Evolutionary conservation across 2,329 filamentous ascomycete genomes (phyloP).

Genomic region (Metarhizium anisopliae): DNA sequence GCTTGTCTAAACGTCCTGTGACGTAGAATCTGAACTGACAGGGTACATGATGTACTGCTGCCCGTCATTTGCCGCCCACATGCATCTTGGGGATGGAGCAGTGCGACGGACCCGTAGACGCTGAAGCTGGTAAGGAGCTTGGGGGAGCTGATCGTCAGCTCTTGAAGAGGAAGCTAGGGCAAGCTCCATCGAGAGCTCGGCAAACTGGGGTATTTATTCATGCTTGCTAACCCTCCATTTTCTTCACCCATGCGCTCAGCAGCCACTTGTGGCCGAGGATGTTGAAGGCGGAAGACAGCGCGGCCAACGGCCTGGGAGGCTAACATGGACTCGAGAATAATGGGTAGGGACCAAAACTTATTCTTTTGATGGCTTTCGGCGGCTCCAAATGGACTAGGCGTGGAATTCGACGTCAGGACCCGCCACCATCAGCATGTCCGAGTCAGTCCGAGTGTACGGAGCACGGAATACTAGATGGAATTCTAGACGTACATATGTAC

Average conservation of each 20-base stretch:
- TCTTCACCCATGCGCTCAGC: not conserved
- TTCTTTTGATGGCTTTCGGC: slow-evolving; percentile 1
- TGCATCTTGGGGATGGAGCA: not conserved
- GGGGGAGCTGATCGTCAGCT: not conserved
- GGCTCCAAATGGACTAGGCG: slow-evolving; percentile 3
- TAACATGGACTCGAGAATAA: not conserved
- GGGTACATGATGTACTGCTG: not conserved
- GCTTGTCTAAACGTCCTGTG: not conserved
- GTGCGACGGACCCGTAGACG: not conserved
- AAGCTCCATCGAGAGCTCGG: not conserved
- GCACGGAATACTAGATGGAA: not conserved
- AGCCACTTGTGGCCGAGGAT: not conserved
- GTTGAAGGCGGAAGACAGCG: not conserved
- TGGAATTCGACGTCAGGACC: not conserved
- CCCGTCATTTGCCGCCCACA: not conserved
- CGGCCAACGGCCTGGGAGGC: not conserved
- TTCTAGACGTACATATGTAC: not conserved
- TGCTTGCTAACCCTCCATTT: not conserved
- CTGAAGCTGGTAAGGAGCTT: not conserved
- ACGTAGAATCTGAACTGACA: not conserved
- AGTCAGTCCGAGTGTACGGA: slow-evolving; percentile 2
- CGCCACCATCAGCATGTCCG: slow-evolving; percentile 4
- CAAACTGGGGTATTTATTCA: not conserved
- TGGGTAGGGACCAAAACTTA: not conserved
- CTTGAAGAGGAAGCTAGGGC: not conserved